These are phyloP conservation scores for Phlyctochytrium arcticum DNA, from an alignment of 192 early-diverging fungal genomes.

Conservation along the genomic window DNA sequence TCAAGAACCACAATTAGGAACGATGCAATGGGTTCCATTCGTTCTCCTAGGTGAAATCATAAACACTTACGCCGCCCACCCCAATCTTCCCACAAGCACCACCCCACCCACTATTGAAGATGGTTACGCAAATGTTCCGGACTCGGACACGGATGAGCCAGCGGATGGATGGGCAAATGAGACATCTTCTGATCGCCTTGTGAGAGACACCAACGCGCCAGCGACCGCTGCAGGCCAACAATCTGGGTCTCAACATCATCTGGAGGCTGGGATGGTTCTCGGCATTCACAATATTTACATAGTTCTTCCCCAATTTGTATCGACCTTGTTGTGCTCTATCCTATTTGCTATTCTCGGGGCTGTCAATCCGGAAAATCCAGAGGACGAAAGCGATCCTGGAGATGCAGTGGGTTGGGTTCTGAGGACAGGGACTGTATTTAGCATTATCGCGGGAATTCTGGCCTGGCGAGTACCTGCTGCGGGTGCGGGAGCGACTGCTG, in stretches of 20 bases:
- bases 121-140: slow-evolving; percentile 14
- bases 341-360: slow-evolving; percentile 61
- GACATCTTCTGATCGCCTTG: not conserved
- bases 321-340: slow-evolving; percentile 70
- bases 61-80: slow-evolving; percentile 10
- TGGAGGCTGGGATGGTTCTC: slow-evolving; percentile 56
- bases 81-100: not conserved
- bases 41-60: slow-evolving; percentile 74
- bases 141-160: slow-evolving; percentile 11
- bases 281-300: slow-evolving; percentile 97
- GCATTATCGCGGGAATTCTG: slow-evolving; percentile 61
- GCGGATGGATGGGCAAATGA: too few relatives aligned
- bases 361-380: not conserved
- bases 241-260: not conserved
- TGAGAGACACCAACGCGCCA: not conserved
- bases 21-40: slow-evolving; percentile 92
- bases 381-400: slow-evolving; percentile 5
- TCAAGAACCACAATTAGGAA: too few relatives aligned
- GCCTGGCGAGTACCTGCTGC: slow-evolving; percentile 41
- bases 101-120: not conserved
- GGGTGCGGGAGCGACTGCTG: too few relatives aligned
- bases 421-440: slow-evolving; percentile 66
- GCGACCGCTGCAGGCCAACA: not conserved
- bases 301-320: slow-evolving; percentile 87
- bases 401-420: slow-evolving; percentile 66